phyloP scores from a whole-genome alignment of 73 alveolate species.

The Stentor coeruleus region DNA sequence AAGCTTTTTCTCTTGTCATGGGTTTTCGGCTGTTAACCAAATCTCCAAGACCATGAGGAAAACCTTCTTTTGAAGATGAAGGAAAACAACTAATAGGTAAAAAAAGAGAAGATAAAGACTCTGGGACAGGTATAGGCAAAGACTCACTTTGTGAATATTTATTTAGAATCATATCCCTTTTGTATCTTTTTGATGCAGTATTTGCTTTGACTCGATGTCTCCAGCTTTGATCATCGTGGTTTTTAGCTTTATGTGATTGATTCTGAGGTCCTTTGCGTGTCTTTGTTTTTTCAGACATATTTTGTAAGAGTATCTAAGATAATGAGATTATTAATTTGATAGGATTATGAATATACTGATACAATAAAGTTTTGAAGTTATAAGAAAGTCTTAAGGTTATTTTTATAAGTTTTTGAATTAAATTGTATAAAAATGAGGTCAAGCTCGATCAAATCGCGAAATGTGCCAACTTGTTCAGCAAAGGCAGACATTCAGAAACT shows the following conservation, averaged over 20 bases:
- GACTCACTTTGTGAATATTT: neutral
- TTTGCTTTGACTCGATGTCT: neutral
- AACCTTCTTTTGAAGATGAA: neutral
- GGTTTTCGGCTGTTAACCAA: neutral
- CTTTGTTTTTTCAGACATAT: neutral
- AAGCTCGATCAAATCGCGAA: too few relatives aligned
- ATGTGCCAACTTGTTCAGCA: too few relatives aligned
- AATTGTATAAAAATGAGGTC: too few relatives aligned
- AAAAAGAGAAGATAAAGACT: too few relatives aligned
- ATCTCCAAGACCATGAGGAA: neutral
- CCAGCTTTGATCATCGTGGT: neutral
- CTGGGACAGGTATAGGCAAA: neutral
- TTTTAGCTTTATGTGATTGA: neutral
- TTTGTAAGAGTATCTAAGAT: too few relatives aligned
- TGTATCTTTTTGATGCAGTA: neutral
- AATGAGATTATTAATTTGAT: too few relatives aligned
- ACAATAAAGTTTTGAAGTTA: too few relatives aligned
- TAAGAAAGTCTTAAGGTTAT: too few relatives aligned
- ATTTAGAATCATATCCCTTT: neutral
- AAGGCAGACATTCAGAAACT: too few relatives aligned
- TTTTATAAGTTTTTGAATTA: too few relatives aligned
- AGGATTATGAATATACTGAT: too few relatives aligned
- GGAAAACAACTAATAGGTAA: neutral
- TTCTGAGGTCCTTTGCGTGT: too few relatives aligned
- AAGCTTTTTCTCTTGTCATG: neutral